These are phyloP conservation scores for Eimeria falciformis DNA, from an alignment of 169 alveolate species.

Conservation along the genomic window DNA sequence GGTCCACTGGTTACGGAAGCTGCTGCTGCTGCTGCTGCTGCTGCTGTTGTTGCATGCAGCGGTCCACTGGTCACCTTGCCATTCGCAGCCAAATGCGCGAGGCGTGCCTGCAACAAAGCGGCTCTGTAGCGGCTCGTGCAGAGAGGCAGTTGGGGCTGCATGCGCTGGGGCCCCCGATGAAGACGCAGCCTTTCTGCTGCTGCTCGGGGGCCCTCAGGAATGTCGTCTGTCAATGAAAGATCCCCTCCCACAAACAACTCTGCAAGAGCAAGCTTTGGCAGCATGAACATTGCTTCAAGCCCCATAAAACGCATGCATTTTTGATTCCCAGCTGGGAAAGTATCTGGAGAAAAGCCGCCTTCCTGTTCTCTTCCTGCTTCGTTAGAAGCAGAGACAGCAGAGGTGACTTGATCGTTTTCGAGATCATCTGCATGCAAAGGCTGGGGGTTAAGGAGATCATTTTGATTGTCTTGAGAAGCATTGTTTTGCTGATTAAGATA, in stretches of 20 bases:
- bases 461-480: too few species aligned
- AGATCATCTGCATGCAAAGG: too few species aligned
- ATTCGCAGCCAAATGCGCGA: neutral
- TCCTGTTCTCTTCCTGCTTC: neutral
- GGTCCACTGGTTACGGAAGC: neutral
- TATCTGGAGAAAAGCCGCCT: neutral
- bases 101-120: neutral
- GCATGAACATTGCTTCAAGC: neutral
- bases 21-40: conserved; percentile 23
- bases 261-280: conserved; percentile 7
- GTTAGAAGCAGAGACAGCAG: neutral
- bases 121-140: neutral
- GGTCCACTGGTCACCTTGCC: neutral
- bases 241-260: neutral
- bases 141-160: neutral
- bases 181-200: conserved; percentile 22
- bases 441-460: too few species aligned
- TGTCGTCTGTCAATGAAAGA: neutral
- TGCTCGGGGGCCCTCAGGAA: neutral
- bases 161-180: neutral
- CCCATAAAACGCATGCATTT: neutral
- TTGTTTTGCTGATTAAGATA: too few species aligned
- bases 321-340: neutral
- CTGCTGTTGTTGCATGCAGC: neutral
- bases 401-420: neutral